These are phyloP conservation scores for Panus rudis DNA, from an alignment of 768 basidiomycete genomes.

Conservation along the genomic window DNA sequence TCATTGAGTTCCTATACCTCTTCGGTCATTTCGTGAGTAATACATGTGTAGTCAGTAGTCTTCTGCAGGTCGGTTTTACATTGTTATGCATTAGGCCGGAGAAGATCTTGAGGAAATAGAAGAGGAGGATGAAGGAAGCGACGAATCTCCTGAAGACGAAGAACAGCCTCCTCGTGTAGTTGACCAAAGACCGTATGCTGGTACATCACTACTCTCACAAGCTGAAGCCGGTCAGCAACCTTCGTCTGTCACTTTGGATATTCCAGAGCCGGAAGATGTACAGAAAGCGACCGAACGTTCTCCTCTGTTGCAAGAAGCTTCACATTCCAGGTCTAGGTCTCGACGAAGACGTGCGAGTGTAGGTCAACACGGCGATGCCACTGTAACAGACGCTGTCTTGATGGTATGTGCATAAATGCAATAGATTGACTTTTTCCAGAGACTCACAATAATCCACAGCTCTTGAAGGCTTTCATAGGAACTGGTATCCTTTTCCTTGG, in stretches of 20 bases:
- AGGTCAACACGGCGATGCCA: slow-evolving; percentile 75
- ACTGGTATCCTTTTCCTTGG: slow-evolving; percentile 95
- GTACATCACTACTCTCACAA: slow-evolving; percentile 3
- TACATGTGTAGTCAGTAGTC: no score
- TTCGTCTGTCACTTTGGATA: slow-evolving; percentile 1
- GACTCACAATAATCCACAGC: slow-evolving; percentile 38
- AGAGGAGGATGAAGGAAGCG: slow-evolving; percentile 48
- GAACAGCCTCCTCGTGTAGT: slow-evolving; percentile 5
- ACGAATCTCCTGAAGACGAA: slow-evolving; percentile 28
- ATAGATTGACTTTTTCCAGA: no score
- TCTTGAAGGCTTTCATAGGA: slow-evolving; percentile 91
- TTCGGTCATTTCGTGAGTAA: slow-evolving; percentile 91
- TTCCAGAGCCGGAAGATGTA: slow-evolving; percentile 6
- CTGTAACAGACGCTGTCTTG: slow-evolving; percentile 83
- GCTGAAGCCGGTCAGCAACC: slow-evolving; percentile 1
- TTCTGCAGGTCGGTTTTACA: neutral
- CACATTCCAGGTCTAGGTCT: slow-evolving; percentile 43
- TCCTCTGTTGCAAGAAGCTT: slow-evolving; percentile 41
- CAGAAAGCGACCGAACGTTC: slow-evolving; percentile 40
- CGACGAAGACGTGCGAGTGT: slow-evolving; percentile 51
- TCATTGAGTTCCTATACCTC: slow-evolving; percentile 90
- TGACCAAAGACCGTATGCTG: slow-evolving; percentile 6
- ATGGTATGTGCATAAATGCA: slow-evolving; percentile 62
- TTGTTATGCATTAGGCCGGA: slow-evolving; percentile 54
- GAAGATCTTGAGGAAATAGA: slow-evolving; percentile 74